phyloP scores from a whole-genome alignment of 1,284 basidiomycete species.

The Agroathelia rolfsii region DNA sequence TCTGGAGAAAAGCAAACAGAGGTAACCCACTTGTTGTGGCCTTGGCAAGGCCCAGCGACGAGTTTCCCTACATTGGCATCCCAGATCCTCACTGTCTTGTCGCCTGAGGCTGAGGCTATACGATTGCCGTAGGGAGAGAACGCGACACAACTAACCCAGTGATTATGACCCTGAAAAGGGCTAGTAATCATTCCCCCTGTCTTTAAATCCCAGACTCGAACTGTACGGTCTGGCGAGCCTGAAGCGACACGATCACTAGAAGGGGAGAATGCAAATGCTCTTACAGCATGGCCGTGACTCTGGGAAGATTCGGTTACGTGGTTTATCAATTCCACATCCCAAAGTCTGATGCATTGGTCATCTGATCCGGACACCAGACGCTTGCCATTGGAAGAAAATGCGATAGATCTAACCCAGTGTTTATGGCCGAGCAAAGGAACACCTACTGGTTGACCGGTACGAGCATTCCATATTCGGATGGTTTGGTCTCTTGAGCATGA shows the following conservation, averaged over 20 bases:
- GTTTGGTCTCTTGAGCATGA: conserved; percentile 22
- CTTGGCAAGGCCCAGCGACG: conserved; percentile 19
- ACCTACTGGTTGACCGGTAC: conserved; percentile 17
- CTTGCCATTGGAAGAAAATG: conserved; percentile 22
- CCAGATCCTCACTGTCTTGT: conserved; percentile 23
- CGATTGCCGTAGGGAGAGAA: conserved; percentile 22
- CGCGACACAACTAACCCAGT: too few species aligned
- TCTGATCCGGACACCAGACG: conserved; percentile 22
- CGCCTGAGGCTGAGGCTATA: conserved; percentile 21
- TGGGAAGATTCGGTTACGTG: too few species aligned
- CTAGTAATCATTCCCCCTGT: too few species aligned
- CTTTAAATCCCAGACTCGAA: too few species aligned
- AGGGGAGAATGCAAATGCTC: too few species aligned
- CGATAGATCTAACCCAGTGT: conserved; percentile 19
- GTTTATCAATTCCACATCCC: conserved; percentile 22
- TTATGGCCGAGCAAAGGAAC: conserved; percentile 23
- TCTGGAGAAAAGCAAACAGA: conserved; percentile 22
- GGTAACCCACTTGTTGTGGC: conserved; percentile 21
- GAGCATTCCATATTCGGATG: conserved; percentile 22
- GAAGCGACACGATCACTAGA: too few species aligned
- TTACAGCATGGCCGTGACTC: too few species aligned
- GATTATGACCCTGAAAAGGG: too few species aligned
- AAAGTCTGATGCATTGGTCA: conserved; percentile 20
- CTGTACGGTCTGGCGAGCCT: too few species aligned
- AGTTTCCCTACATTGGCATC: conserved; percentile 18